Percentiles rank a stretch among this genome's conserved stretches.
Conservation (phyloP, 441 rosid genomes). For the Erodium moschatum region DNA sequence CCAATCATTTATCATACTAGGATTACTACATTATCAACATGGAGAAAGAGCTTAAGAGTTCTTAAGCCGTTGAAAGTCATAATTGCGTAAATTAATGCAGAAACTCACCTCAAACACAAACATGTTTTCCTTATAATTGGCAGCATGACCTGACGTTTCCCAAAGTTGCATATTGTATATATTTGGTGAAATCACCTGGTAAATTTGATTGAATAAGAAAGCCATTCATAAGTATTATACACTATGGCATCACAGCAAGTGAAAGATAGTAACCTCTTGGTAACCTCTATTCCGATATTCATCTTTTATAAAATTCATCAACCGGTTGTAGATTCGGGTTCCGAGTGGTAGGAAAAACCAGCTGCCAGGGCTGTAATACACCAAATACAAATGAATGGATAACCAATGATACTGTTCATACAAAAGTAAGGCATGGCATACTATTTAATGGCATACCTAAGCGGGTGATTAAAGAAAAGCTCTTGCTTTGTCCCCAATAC, state of each 20-base stretch:
- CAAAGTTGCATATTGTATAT: conserved; percentile 92
- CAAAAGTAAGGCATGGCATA: conserved; percentile 9
- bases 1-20: background rate
- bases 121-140: conserved; percentile 93
- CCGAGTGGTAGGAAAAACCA: conserved; percentile 96
- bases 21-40: background rate
- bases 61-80: background rate
- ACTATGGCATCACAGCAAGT: conserved; percentile 18
- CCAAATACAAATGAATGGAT: conserved; percentile 19
- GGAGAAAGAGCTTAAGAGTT: background rate
- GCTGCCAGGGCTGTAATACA: conserved; percentile 84
- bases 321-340: conserved; percentile 76
- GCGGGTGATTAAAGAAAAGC: conserved; percentile 80
- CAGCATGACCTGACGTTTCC: conserved; percentile 99
- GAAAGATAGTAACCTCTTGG: conserved; percentile 51
- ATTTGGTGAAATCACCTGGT: conserved; percentile 86
- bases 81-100: background rate
- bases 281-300: conserved; percentile 85
- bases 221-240: conserved; percentile 10
- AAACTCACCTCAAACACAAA: conserved; percentile 72
- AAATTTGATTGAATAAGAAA: conserved; percentile 20
- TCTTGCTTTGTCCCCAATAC: conserved; percentile 83
- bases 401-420: conserved; percentile 11
- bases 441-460: conserved; percentile 40
- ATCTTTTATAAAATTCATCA: conserved; percentile 60